Base-by-base conservation (phyloP, 441 rosid species). In the Arabidopsis lyrata region DNA sequence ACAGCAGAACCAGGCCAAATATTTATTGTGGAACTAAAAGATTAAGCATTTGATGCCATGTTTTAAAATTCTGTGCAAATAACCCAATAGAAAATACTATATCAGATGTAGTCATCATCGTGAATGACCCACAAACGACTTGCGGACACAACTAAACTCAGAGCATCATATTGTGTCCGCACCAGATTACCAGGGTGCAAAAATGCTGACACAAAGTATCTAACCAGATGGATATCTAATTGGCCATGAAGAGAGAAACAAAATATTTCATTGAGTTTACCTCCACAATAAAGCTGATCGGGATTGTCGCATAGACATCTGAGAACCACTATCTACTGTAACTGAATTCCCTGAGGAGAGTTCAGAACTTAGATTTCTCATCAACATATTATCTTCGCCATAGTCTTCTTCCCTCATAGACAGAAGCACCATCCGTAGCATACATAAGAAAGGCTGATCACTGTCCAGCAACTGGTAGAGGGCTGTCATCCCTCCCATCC, bases 401-500 rank as follows among this genome's bases (percentile, higher is more conserved):
- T 80, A 81, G 73, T 96, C 99, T 76, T 92, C 99, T 81, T 96
- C 99, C 83, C 99, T 89, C 96, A 94, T 94, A 67, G 99, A 94
- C 68, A 96, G 88, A 76, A 96, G 99, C 71, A 88, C 97, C 99
- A 96, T 92, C 13, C 99, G 97, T 35, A 96, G 96, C 98, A 96
- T 96, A 86, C 99, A 96, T 74, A 96, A 82, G 83, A 96, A 96
- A 49, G 99, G 99, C 78, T 96, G 99, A 80, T 96, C 99, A 72
- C 99, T 96, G 80, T 96, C 99, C 80, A 96, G 76, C 67, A 94
- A 82, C 77, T 96, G 99, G 84, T 94, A 96, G 64, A 96, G 90
- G 55, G 97, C 89, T 38, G 98, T 81, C 99, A 96, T 94, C 75
- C 99, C 99, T 83, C 99, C 99, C 99, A 96, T 96, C 76, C 99